Conservation (phyloP, 2,329 filamentous ascomycete species). For the Penicillium sp. region DNA sequence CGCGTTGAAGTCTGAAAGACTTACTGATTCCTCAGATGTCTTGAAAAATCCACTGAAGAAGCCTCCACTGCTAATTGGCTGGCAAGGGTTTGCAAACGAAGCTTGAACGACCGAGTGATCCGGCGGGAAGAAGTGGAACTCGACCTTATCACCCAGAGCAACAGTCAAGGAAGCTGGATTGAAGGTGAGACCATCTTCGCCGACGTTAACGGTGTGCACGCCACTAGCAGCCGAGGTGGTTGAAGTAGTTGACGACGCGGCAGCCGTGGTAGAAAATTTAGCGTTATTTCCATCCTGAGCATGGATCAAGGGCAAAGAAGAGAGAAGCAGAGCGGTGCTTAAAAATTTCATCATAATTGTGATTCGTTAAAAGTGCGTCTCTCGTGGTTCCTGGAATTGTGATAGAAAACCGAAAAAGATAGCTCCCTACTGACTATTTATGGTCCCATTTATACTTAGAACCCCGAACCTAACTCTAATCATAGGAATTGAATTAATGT, state of each 20-base stretch:
- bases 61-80: slow-evolving; percentile 47
- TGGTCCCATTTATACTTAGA: not conserved
- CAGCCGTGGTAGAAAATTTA: slow-evolving; percentile 12
- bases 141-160: slow-evolving; percentile 55
- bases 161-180: slow-evolving; percentile 54
- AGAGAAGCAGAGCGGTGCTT: not conserved
- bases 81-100: slow-evolving; percentile 57
- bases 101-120: slow-evolving; percentile 60
- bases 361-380: not conserved
- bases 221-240: slow-evolving; percentile 16
- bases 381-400: not conserved
- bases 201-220: slow-evolving; percentile 52
- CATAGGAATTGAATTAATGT: not conserved
- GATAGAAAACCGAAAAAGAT: not conserved
- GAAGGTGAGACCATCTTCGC: slow-evolving; percentile 52
- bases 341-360: not conserved
- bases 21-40: not conserved
- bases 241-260: slow-evolving; percentile 6
- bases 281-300: not conserved
- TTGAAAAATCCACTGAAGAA: slow-evolving; percentile 46
- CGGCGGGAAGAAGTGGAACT: slow-evolving; percentile 60
- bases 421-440: not conserved
- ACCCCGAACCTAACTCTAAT: not conserved
- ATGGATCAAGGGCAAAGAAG: not conserved
- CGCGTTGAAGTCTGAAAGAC: not conserved